A percentile compares a stretch with the other conserved stretches of the same genome.
phyloP scores from a whole-genome alignment of 192 early-diverging fungal genomes.

The Coemansia sp. region DNA sequence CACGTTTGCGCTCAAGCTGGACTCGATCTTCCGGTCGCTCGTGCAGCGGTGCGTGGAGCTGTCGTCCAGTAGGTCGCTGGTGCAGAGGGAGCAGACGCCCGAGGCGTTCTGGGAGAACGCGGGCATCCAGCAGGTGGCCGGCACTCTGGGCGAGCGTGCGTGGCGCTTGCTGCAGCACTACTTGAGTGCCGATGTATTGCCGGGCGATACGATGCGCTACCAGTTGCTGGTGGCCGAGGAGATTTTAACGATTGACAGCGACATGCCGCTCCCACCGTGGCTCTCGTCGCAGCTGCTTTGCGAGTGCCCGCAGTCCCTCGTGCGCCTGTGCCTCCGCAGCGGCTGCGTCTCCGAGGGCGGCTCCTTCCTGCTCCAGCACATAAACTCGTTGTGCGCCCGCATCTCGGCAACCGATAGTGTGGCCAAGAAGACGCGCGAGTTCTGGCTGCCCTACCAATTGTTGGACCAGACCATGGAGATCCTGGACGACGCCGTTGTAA shows the following conservation, averaged over 20 bases:
- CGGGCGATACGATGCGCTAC: constrained; percentile 5
- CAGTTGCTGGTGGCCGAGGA: constrained; percentile 34
- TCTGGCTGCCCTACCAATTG: constrained; percentile 50
- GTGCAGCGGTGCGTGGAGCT: constrained; percentile 33
- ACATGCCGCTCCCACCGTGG: constrained; percentile 42
- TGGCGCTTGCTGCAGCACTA: constrained; percentile 48
- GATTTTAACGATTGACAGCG: constrained; percentile 21
- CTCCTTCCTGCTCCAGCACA: constrained; percentile 42
- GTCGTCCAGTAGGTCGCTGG: constrained; percentile 1
- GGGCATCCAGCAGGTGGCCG: constrained; percentile 10
- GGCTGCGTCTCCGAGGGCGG: constrained; percentile 43
- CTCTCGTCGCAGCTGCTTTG: constrained; percentile 30
- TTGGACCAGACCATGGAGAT: constrained; percentile 44
- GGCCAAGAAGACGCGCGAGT: constrained; percentile 28
- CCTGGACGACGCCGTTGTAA: constrained; percentile 31
- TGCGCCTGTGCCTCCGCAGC: constrained; percentile 41
- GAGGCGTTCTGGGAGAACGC: constrained; percentile 41
- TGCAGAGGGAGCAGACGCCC: constrained; percentile 18
- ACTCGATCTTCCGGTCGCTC: constrained; percentile 25
- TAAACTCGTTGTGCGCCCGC: constrained; percentile 16
- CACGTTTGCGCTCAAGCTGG: constrained; percentile 27
- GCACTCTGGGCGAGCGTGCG: constrained; percentile 28
- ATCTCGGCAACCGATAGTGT: background rate
- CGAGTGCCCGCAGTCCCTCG: constrained; percentile 42
- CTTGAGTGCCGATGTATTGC: constrained; percentile 22